phyloP scores from a whole-genome alignment of 345 rosid species.

The Gossypium australe region DNA sequence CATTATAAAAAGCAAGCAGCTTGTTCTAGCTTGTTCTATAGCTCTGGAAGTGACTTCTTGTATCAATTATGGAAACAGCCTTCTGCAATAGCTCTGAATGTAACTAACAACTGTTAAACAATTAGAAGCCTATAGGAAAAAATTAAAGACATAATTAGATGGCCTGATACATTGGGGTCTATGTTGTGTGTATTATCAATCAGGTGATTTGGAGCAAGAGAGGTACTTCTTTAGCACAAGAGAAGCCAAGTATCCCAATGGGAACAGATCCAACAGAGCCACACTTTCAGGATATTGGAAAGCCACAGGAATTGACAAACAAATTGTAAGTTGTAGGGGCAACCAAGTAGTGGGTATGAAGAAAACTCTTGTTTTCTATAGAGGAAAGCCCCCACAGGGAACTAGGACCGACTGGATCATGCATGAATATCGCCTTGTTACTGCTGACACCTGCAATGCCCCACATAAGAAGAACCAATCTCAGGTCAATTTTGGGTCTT shows the following conservation, averaged over 20 bases:
- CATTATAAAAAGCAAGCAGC: background rate
- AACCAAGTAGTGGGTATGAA: slow-evolving; percentile 74
- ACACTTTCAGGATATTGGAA: slow-evolving; percentile 91
- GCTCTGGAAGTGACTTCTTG: background rate
- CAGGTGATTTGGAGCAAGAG: slow-evolving; percentile 84
- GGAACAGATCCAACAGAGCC: slow-evolving; percentile 83
- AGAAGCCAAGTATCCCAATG: slow-evolving; percentile 90
- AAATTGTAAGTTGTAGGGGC: slow-evolving; percentile 56
- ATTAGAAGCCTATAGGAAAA: background rate
- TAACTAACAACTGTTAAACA: background rate
- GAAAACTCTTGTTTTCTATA: slow-evolving; percentile 95
- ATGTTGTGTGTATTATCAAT: slow-evolving; percentile 13
- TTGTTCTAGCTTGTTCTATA: background rate
- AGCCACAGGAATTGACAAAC: slow-evolving; percentile 88
- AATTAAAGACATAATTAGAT: background rate
- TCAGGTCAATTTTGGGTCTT: background rate
- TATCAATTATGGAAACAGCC: background rate
- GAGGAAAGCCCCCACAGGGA: slow-evolving; percentile 88
- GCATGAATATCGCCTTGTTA: slow-evolving; percentile 84
- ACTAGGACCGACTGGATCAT: slow-evolving; percentile 91
- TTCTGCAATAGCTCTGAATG: background rate
- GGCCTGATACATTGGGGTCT: background rate
- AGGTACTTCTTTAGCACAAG: slow-evolving; percentile 91
- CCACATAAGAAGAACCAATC: background rate
- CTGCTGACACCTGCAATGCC: background rate